These are phyloP conservation scores for Nematodospora valgi DNA, from an alignment of 805 yeast genomes.

Conservation along the genomic window DNA sequence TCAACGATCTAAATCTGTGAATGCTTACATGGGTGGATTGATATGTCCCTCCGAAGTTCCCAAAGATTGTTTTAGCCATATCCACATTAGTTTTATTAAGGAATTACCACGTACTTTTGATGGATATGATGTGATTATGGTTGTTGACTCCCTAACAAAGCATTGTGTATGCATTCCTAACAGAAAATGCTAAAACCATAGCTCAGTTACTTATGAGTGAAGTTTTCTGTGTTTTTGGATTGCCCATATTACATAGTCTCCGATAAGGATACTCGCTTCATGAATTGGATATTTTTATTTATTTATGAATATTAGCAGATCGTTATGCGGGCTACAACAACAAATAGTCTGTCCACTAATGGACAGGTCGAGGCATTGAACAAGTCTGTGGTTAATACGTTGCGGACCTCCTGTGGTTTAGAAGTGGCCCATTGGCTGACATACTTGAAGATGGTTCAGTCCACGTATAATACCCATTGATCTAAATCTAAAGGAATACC, in stretches of 20 bases:
- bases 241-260: slow-evolving; percentile 1
- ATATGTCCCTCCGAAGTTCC: slow-evolving; percentile 4
- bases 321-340: not conserved
- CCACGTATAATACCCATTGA: slow-evolving; percentile 2
- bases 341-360: slow-evolving; percentile 3
- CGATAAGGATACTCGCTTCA: slow-evolving; percentile 1
- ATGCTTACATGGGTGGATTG: not conserved
- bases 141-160: slow-evolving; percentile 15
- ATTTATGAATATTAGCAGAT: slow-evolving; percentile 2
- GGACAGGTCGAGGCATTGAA: slow-evolving; percentile 4
- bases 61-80: not conserved
- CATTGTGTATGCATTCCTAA: slow-evolving; percentile 1
- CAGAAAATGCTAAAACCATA: not conserved
- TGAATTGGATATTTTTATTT: not conserved
- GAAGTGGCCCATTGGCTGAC: slow-evolving; percentile 1
- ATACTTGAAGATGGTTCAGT: slow-evolving; percentile 2
- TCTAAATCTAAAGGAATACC: no score
- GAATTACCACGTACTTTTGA: slow-evolving; percentile 9
- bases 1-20: slow-evolving; percentile 7
- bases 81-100: slow-evolving; percentile 12
- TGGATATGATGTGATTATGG: slow-evolving; percentile 11
- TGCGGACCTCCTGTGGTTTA: slow-evolving; percentile 1
- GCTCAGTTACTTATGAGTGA: slow-evolving; percentile 2
- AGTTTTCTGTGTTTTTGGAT: not conserved
- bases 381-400: not conserved